Evolutionary conservation across 352 stramenopile species (phyloP), one percentile per base, ranked within the genome.

Genomic region (Phytophthora fragariaefolia): DNA sequence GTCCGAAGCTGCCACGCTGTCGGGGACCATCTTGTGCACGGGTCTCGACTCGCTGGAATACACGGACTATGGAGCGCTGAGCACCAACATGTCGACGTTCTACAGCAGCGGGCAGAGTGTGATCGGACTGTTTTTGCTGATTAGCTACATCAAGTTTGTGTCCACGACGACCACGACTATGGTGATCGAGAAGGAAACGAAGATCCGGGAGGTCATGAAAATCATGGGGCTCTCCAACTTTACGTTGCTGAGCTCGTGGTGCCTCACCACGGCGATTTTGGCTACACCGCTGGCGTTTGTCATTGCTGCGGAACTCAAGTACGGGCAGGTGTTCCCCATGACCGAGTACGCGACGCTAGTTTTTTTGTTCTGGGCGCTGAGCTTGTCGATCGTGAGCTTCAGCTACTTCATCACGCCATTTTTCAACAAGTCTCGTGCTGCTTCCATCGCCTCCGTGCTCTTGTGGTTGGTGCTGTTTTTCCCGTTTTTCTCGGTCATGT

Each of bases 171-270:
- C 82, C 0, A 83, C 85, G 0, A 68, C 73, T 8, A 90, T 95
- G 75, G 84, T 95, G 27, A 80, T 87, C 32, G 87, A 95, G 43
- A 95, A 95, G 52, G 87, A 93, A 64, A 87, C 81, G 43, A 73
- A 78, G 40, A 86, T 95, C 32, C 84, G 85, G 30, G 84, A 93
- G 57, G 75, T 93, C 45, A 92, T 96, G 82, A 90, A 89, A 71
- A 93, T 92, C 59, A 93, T 93, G 85, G 87, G 89, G 1, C 64
- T 94, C 1, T 84, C 75, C 6, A 85, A 90, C 55, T 61, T 73
- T 26, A 84, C 80, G 32, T 56, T 94, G 36, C 69, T 91, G n/a
- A 66, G 65, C 20, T 91, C 83, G 24, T 92, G 83, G 83, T 73
- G 78, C 23, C 48, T 85, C 17, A 90, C 82, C 5, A 83, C 64